phyloP scores from a whole-genome alignment of 129 eudicot genomes.

The Centrapalus pauciflorus region DNA sequence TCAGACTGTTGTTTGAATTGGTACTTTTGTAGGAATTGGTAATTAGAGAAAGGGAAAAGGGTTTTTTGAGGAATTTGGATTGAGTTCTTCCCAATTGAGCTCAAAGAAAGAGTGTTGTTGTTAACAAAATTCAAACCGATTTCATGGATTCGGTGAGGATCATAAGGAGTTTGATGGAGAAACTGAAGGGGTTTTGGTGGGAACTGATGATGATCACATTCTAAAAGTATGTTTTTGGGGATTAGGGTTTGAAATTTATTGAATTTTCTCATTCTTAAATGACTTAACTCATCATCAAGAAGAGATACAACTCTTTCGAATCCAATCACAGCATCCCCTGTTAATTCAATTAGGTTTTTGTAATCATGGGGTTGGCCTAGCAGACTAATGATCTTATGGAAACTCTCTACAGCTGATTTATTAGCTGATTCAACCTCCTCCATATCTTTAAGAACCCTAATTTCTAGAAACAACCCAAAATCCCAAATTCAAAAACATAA shows the following conservation, averaged over 20 bases:
- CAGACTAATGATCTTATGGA: constrained; percentile 53
- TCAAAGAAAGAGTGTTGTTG: constrained; percentile 39
- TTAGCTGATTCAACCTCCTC: constrained; percentile 78
- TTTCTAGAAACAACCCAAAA: neutral
- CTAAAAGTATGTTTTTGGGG: constrained; percentile 47
- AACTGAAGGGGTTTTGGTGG: constrained; percentile 42
- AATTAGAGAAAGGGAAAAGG: constrained; percentile 12
- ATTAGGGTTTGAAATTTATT: constrained; percentile 36
- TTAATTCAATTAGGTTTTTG: constrained; percentile 43
- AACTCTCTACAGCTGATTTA: constrained; percentile 61
- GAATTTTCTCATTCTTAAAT: constrained; percentile 56
- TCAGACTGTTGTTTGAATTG: constrained; percentile 58
- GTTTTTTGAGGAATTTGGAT: constrained; percentile 37
- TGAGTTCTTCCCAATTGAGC: constrained; percentile 39
- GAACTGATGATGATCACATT: constrained; percentile 35
- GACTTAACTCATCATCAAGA: constrained; percentile 52
- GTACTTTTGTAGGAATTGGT: constrained; percentile 37
- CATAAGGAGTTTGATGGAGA: too few species aligned
- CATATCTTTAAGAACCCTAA: constrained; percentile 27
- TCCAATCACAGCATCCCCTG: constrained; percentile 58
- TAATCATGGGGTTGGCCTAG: constrained; percentile 55
- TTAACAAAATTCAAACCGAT: constrained; percentile 36
- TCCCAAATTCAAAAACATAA: neutral
- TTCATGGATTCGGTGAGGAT: too few species aligned
- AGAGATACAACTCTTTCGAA: constrained; percentile 68